Evolutionary conservation across 2,329 filamentous ascomycete species (phyloP), one percentile per base, ranked within the genome.

Genomic region (Cytospora piceae): DNA sequence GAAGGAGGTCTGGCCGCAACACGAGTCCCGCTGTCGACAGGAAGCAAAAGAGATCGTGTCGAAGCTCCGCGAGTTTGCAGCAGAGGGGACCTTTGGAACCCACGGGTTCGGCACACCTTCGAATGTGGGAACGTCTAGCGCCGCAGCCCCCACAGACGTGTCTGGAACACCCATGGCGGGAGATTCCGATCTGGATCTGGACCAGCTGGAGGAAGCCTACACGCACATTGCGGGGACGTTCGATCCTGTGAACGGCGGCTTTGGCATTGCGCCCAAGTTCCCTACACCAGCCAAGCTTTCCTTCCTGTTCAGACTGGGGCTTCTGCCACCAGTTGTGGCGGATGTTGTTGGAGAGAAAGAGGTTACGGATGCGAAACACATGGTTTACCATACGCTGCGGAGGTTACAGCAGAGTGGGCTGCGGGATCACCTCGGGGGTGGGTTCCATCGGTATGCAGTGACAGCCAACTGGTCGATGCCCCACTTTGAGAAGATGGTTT

Each of bases 401-500:
- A 88, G 87, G 66, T 95, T 98, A 17, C 78, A 81, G 2, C 80
- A 84, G 58, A 81, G 85, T 58, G 83, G 82, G 5, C 71, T 88
- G 67, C 78, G 82, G 61, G 85, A 88, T 66, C 85, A 87, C 64
- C 74, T 87, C 11, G 83, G 83, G 1, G 80, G 79, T 8, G 85
- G 85, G 4, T 87, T 87, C 70, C 79, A 83, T 42, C 87, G 94
- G 60, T 97, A 96, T 75, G 96, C 93, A 17, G 90, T 96, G 9
- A 98, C 94, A 0, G 82, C 88, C 17, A 92, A 98, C 77, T 99
- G 95, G 95, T 92, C 90, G 69, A 81, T 98, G 56, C 95, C 95
- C 14, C 94, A 97, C 75, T 99, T 98, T 72, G 95, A 99, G 80
- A 98, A 98, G 81, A 93, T 98, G 85, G 85, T 97, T 12, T 93